phyloP scores from a whole-genome alignment of 495 filamentous ascomycete genomes.

The Aspergillus cavernicola region DNA sequence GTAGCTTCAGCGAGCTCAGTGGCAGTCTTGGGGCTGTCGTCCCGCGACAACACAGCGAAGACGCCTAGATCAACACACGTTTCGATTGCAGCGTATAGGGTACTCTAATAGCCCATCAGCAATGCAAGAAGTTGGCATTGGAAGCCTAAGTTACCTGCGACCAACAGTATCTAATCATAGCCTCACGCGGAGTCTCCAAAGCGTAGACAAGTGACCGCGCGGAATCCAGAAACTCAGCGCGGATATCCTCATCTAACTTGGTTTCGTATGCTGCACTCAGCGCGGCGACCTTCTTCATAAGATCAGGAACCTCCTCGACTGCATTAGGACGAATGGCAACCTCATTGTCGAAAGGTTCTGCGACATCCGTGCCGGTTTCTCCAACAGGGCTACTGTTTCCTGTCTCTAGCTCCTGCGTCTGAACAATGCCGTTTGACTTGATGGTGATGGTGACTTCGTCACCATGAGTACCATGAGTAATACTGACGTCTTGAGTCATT shows the following conservation, averaged over 20 bases:
- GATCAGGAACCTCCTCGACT: slow-evolving; percentile 22
- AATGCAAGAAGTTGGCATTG: too few relatives aligned
- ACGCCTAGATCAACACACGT: slow-evolving; percentile 31
- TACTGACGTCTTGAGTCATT: not conserved
- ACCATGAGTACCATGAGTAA: not conserved
- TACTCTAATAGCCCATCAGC: slow-evolving; percentile 16
- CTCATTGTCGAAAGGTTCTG: slow-evolving; percentile 2
- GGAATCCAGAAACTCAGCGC: slow-evolving; percentile 26
- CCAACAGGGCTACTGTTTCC: not conserved
- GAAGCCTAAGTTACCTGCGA: slow-evolving; percentile 32
- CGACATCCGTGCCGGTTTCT: not conserved
- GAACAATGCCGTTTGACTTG: not conserved
- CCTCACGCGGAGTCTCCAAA: slow-evolving; percentile 40
- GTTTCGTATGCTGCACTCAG: slow-evolving; percentile 18
- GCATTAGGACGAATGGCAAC: slow-evolving; percentile 25
- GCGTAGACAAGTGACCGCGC: slow-evolving; percentile 31
- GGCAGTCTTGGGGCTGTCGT: slow-evolving; percentile 30
- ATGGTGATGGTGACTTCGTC: not conserved
- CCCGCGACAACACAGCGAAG: slow-evolving; percentile 30
- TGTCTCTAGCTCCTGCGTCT: not conserved
- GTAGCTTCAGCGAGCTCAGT: slow-evolving; percentile 28
- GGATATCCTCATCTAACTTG: slow-evolving; percentile 15
- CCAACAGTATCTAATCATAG: slow-evolving; percentile 40
- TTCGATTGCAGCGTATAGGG: slow-evolving; percentile 30
- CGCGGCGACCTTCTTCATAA: slow-evolving; percentile 23